A percentile compares a stretch with the other conserved stretches of the same genome.
phyloP scores from a whole-genome alignment of 2,329 filamentous ascomycete species.

The Penicillium corylophilum region DNA sequence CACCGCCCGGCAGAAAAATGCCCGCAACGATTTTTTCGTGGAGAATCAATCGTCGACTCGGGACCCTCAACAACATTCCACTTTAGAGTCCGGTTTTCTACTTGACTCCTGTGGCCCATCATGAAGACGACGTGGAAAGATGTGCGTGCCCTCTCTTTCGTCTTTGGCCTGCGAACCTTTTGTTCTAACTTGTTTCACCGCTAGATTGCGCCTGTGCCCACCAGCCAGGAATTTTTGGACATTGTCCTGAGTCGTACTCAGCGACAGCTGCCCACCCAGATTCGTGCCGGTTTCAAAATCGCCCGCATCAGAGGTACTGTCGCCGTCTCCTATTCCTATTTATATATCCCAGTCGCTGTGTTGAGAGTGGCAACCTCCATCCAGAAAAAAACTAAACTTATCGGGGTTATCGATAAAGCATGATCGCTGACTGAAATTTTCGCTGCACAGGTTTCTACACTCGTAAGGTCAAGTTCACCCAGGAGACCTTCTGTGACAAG shows the following conservation, averaged over 20 bases:
- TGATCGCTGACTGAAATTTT: constrained; percentile 31
- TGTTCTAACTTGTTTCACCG: constrained; percentile 30
- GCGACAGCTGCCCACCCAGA: constrained; percentile 89
- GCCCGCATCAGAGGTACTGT: constrained; percentile 71
- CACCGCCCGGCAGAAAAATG: constrained; percentile 28
- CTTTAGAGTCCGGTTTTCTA: constrained; percentile 25
- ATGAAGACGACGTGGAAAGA: constrained; percentile 64
- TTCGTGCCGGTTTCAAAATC: constrained; percentile 94
- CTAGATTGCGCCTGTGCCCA: constrained; percentile 79
- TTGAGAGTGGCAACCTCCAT: not conserved
- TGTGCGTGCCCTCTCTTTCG: constrained; percentile 30
- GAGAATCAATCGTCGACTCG: constrained; percentile 16
- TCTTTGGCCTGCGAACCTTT: constrained; percentile 19
- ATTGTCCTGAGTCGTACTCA: constrained; percentile 94
- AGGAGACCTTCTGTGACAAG: constrained; percentile 96
- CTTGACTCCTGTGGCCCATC: constrained; percentile 35
- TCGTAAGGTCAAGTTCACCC: constrained; percentile 95
- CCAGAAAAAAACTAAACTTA: constrained; percentile 13
- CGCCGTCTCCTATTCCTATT: not conserved
- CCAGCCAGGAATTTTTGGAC: constrained; percentile 92
- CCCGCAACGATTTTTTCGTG: constrained; percentile 27
- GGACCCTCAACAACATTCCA: constrained; percentile 25
- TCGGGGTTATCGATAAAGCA: constrained; percentile 28
- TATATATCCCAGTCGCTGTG: not conserved
- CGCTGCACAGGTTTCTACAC: constrained; percentile 75